phyloP scores from a whole-genome alignment of 169 alveolate genomes.

The Toxoplasma gondii region DNA sequence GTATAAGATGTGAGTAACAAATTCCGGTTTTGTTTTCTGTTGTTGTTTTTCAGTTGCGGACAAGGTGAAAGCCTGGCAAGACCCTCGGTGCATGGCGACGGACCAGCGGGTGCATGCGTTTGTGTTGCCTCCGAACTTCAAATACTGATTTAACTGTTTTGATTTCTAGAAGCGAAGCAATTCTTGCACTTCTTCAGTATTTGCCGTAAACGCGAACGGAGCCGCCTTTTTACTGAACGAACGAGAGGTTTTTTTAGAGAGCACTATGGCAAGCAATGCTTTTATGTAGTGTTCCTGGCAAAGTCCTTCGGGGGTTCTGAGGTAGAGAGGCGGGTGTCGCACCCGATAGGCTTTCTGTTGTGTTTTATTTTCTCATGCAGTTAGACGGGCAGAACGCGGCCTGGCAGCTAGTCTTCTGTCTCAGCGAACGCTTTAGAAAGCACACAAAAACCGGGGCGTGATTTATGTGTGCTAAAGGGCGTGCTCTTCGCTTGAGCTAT shows the following conservation, averaged over 20 bases:
- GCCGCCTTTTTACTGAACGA: background rate
- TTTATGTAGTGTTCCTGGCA: background rate
- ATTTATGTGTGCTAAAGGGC: no score
- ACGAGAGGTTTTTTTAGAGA: background rate
- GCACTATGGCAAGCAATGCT: background rate
- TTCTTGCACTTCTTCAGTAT: no score
- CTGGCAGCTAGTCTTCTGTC: no score
- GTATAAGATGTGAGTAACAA: no score
- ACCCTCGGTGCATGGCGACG: constrained; percentile 41
- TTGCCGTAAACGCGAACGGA: background rate
- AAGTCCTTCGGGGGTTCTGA: background rate
- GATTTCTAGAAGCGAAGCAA: background rate
- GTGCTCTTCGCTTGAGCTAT: no score
- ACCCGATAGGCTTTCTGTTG: no score
- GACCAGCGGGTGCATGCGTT: constrained; percentile 47
- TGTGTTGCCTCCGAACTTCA: constrained; percentile 27
- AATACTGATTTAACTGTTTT: background rate
- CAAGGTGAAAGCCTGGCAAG: constrained; percentile 40
- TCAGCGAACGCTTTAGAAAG: no score
- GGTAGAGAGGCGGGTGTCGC: no score
- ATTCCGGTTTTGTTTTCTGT: background rate
- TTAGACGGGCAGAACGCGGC: no score
- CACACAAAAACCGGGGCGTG: no score
- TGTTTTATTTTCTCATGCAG: no score
- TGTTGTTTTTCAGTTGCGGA: constrained; percentile 27